Evolutionary conservation across 2,329 filamentous ascomycete species (phyloP), one percentile per base, ranked within the genome.

Genomic region (Pseudogymnoascus verrucosus): DNA sequence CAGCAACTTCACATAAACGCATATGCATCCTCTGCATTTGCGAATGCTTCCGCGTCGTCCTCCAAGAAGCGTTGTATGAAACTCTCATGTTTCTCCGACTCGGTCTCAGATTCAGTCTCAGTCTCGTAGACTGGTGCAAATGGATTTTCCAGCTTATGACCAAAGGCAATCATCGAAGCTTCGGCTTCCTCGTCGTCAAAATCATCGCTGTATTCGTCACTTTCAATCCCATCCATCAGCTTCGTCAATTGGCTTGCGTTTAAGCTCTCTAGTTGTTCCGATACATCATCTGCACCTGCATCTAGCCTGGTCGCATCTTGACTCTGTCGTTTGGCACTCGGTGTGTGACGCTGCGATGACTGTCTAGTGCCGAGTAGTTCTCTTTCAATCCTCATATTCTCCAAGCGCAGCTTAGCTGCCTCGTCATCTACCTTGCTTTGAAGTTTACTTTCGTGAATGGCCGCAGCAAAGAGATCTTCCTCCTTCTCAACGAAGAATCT

Each of bases 401-500:
- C 47, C n/a, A 57, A 57, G 5, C 47, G 47, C n/a, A 57, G 26
- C 47, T 57, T 57, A 0, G 26, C 28, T 0, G 47, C 47, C 8
- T 57, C 47, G 10, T 31, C n/a, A 34, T 57, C 47, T 7, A 8
- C 26, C 26, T 57, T 57, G 8, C 47, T 10, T 57, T 57, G 47
- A 19, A 57, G 26, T 23, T 62, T 67, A 36, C 67, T 71, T 57
- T 71, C 69, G 7, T 69, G 44, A n/a, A 71, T 16, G 2, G 67
- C 70, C 4, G 69, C 69, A 42, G 65, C 62, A 8, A 71, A 5
- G 5, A 68, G 44, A 63, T 71, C 69, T 40, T 71, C 69, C 23
- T 71, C 68, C 44, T 72, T 72, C 39, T 72, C 71, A 59, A 69
- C 63, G 37, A 72, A 72, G 47, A 72, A 71, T 23, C 59, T 61